Evolutionary conservation across 805 yeast genomes (phyloP), one percentile per base, ranked within the genome.

Genomic region (Teunomyces tritomae): DNA sequence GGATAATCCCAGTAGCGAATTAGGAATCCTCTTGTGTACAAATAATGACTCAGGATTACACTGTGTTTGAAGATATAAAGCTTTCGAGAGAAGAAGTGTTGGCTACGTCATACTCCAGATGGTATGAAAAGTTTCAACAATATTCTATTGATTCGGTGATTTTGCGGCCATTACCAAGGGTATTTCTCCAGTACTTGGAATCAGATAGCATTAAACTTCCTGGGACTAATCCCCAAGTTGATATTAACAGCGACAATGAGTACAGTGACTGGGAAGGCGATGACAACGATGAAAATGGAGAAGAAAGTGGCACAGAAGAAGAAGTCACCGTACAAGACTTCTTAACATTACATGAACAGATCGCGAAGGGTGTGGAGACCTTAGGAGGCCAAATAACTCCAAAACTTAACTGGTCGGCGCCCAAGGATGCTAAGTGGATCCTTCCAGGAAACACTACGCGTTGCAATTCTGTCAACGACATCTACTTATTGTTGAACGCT

Each of bases 371-470:
- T 0, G 78, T 94, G 10, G 50, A 54, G 2, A 70, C 74, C 37
- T 69, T 77, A 26, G 66, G 62, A 42, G 85, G 86, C 0, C 68
- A 80, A 1, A 89, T 90, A 2, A 77, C 89, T 1, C 98, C 98
- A 1, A 94, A 94, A 60, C 70, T 92, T 56, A 94, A 94, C 71
- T 94, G 99, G 99, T 89, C 97, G 0, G 87, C 97, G 1, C 99
- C 99, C 1, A 85, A 84, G 60, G 99, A 94, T 67, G 88, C 98
- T 1, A 79, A 84, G 0, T 94, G 98, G 99, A 92, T 94, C 16
- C 68, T 87, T 58, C 77, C 94, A 2, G 82, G 86, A 28, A 87
- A 89, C 57, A 77, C 88, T 2, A 78, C 86, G 77, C 78, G 80
- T 58, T 91, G 98, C 59, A 73, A 68, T 11, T 77, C 76, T 28